phyloP scores from a whole-genome alignment of 2,329 filamentous ascomycete species.

The Trichoderma atrobrunneum region DNA sequence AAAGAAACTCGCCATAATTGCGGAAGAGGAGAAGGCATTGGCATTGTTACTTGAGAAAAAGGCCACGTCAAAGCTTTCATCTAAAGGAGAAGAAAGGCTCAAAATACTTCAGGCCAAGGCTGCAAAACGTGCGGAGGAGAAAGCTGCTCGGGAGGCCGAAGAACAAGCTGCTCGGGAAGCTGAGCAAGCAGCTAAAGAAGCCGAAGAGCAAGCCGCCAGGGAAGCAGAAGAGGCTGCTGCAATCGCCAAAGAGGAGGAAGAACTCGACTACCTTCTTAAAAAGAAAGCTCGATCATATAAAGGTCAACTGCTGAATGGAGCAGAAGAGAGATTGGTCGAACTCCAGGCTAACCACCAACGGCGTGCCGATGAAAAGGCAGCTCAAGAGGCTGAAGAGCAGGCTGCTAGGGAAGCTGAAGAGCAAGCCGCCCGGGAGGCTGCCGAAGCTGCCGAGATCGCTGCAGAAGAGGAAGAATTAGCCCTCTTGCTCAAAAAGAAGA shows the following conservation, averaged over 20 bases:
- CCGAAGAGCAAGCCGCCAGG: conserved; percentile 21
- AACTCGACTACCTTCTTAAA: conserved; percentile 34
- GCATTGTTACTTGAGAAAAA: conserved; percentile 47
- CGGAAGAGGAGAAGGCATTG: conserved; percentile 39
- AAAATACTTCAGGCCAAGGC: neutral
- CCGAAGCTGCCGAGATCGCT: neutral
- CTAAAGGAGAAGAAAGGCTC: neutral
- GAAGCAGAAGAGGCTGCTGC: conserved; percentile 21
- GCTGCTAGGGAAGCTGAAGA: conserved; percentile 18
- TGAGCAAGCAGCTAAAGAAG: conserved; percentile 24
- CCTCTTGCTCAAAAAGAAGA: neutral
- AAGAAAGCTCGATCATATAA: conserved; percentile 32
- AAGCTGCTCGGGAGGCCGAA: conserved; percentile 28
- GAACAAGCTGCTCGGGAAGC: conserved; percentile 25
- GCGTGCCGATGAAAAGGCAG: conserved; percentile 23
- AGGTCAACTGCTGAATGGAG: conserved; percentile 29
- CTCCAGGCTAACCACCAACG: conserved; percentile 21
- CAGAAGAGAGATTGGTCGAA: conserved; percentile 30
- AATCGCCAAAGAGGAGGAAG: conserved; percentile 20
- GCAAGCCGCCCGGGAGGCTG: neutral
- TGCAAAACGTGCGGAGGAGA: conserved; percentile 9
- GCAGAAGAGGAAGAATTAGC: conserved; percentile 2
- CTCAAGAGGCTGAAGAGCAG: conserved; percentile 24
- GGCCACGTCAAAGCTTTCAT: conserved; percentile 34
- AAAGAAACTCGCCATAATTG: conserved; percentile 21